These are phyloP conservation scores for Penicillium sp. DNA, from an alignment of 2,329 filamentous ascomycete genomes.

Conservation along the genomic window DNA sequence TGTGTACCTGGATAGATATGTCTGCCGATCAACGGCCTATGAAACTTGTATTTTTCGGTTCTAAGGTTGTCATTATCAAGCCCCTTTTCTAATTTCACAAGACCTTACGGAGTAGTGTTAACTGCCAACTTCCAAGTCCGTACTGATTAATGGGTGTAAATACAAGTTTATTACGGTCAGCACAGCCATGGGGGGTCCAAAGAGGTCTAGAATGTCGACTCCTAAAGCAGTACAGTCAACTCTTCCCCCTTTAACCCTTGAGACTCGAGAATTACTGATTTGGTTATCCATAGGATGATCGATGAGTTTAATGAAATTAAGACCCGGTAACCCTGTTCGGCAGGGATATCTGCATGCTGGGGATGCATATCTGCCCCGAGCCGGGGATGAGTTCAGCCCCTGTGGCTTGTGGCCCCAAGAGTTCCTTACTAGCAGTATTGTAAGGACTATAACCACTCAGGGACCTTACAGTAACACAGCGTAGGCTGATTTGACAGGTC, in stretches of 20 bases:
- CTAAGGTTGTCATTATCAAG: not conserved
- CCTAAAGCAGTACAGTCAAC: not conserved
- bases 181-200: slow-evolving; percentile 2
- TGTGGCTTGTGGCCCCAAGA: slow-evolving; percentile 11
- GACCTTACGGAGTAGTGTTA: not conserved
- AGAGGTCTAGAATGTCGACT: slow-evolving; percentile 7
- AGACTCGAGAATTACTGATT: not conserved
- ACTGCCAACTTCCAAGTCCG: not conserved
- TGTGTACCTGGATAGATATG: slow-evolving; percentile 15
- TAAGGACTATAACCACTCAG: not conserved
- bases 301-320: not conserved
- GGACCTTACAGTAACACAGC: not conserved
- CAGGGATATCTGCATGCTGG: not conserved
- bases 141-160: not conserved
- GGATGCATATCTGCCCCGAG: not conserved
- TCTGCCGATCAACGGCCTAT: slow-evolving; percentile 12
- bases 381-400: slow-evolving; percentile 13
- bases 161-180: not conserved
- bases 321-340: not conserved
- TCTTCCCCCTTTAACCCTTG: not conserved
- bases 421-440: not conserved
- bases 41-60: slow-evolving; percentile 10
- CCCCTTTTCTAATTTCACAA: not conserved
- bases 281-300: not conserved
- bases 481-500: not conserved